Conservation (phyloP, 1,139 yeast species). For the Candida frijolesensis region DNA sequence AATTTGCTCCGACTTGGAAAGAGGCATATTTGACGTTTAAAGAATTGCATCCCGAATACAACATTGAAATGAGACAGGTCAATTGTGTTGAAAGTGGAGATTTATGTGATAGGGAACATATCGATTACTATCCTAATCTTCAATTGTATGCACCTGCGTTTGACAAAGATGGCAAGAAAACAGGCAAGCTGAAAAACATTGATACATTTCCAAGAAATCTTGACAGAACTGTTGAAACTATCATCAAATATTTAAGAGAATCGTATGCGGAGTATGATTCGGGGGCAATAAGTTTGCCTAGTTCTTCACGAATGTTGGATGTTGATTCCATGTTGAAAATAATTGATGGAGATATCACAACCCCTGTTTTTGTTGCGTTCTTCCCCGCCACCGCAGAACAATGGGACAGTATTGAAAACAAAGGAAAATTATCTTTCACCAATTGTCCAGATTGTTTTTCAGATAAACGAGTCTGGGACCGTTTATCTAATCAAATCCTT, state of each 20-base stretch:
- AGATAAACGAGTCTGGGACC: constrained; percentile 58
- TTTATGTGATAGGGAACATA: constrained; percentile 62
- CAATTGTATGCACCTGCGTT: constrained; percentile 59
- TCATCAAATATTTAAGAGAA: constrained; percentile 55
- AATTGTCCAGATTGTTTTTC: constrained; percentile 53
- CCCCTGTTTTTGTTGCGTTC: constrained; percentile 60
- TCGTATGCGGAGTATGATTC: constrained; percentile 49
- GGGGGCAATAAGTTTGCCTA: constrained; percentile 38
- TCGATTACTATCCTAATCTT: constrained; percentile 58
- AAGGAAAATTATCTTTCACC: constrained; percentile 38
- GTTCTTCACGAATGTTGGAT: constrained; percentile 34
- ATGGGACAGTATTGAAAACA: constrained; percentile 37
- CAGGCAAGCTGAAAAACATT: constrained; percentile 38
- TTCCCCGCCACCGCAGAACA: constrained; percentile 58
- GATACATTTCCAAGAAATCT: constrained; percentile 49
- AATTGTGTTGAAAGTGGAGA: constrained; percentile 76
- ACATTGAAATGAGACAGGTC: constrained; percentile 65
- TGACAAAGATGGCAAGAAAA: constrained; percentile 27
- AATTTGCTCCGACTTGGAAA: constrained; percentile 67
- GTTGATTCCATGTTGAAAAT: constrained; percentile 39
- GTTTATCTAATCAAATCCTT: constrained; percentile 50
- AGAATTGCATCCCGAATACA: constrained; percentile 36
- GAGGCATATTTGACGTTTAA: constrained; percentile 50
- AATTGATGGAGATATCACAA: constrained; percentile 48
- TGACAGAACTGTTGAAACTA: constrained; percentile 48